Conservation (phyloP, 2,329 filamentous ascomycete genomes). For the Blastomyces emzantsi region DNA sequence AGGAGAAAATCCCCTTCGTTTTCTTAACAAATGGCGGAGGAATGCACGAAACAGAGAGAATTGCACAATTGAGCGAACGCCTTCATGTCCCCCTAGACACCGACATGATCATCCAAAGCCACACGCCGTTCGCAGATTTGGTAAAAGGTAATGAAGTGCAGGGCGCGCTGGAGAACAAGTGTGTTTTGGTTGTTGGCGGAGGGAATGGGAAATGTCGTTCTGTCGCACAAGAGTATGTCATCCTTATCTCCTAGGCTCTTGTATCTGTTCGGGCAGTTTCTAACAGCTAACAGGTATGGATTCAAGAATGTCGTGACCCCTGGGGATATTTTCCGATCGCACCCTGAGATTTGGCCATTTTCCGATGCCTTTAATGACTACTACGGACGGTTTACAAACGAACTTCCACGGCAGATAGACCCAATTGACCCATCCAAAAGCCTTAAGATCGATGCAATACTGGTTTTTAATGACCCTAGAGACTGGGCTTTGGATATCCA, state of each 20-base stretch:
- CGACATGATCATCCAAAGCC: conserved; percentile 73
- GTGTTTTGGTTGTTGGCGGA: conserved; percentile 66
- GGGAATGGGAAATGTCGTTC: conserved; percentile 56
- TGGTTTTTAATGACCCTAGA: conserved; percentile 91
- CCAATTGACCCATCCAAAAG: conserved; percentile 38
- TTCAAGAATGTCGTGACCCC: conserved; percentile 78
- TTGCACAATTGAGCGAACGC: conserved; percentile 57
- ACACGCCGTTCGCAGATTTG: conserved; percentile 77
- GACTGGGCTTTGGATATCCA: conserved; percentile 92
- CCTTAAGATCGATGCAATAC: conserved; percentile 77
- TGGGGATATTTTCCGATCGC: conserved; percentile 66
- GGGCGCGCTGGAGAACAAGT: conserved; percentile 50
- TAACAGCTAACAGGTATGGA: conserved; percentile 47
- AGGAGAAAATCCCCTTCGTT: conserved; percentile 76
- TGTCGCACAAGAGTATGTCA: conserved; percentile 57
- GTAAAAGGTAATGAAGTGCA: conserved; percentile 49
- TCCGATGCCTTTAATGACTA: conserved; percentile 55
- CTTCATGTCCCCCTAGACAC: conserved; percentile 56
- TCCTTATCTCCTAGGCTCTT: neutral
- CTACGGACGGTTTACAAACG: conserved; percentile 44
- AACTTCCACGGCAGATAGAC: conserved; percentile 30
- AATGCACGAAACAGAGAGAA: conserved; percentile 65
- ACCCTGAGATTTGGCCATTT: conserved; percentile 78
- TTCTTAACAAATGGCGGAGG: conserved; percentile 94
- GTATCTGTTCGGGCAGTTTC: neutral